Base-by-base conservation (phyloP, 1,284 basidiomycete genomes). In the Ceratorhiza oryzae-sativae region DNA sequence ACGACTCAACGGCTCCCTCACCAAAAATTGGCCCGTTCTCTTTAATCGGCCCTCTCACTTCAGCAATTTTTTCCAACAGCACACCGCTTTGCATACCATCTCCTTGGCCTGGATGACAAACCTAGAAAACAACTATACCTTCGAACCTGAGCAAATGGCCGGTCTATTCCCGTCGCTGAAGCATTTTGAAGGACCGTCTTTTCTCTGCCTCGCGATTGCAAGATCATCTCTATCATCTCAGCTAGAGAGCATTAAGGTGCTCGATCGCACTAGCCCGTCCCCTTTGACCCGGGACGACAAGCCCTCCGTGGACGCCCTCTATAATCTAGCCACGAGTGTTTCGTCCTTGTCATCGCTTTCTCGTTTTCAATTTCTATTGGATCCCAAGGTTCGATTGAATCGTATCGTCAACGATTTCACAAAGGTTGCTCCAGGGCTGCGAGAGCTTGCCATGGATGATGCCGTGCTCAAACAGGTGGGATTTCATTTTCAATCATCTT, bases 101-200 rank as follows among this genome's bases (percentile, higher is more conserved):
- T 67, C 63, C 0, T 45, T 67, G 18, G 49, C 30, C 4, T 67
- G 63, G 63, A 55, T 48, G 36, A 27, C 48, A n/a, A 32, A 32
- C 12, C 48, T 55, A 2, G 34, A 39, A 0, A 45, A 36, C 13
- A 20, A 55, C 15, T 34, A 55, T 23, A 39, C 32, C 18, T 27
- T 67, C 10, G 49, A 30, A 10, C 32, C 63, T 23, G 63, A 55
- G 41, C 34, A 36, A 32, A 49, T 67, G 20, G 39, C 36, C 2
- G 10, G 18, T 5, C 49, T 67, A 23, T 67, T 67, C 49, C 63
- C 63, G 6, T 67, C 63, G 9, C 49, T 67, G 13, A 30, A 23
- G 12, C 48, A 67, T 27, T 67, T 67, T 41, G 63, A 67, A 25
- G 63, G 63, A 12, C 63, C 63, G 2, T 48, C 63, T 4, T 67